Conservation (phyloP, 352 stramenopile species). For the Lagenidium giganteum region DNA sequence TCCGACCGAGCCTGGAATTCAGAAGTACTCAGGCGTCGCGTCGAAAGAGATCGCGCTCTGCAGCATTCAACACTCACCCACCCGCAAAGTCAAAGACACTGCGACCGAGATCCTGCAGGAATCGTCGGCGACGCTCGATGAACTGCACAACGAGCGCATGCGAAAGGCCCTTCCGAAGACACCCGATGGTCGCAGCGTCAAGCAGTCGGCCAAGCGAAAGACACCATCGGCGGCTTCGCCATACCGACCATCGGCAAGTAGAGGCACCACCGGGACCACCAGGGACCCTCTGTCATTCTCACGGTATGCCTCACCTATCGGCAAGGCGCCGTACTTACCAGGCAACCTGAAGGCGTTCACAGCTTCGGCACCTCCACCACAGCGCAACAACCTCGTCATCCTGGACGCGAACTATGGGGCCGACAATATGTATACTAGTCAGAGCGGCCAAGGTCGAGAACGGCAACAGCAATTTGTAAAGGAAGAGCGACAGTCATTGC, state of each 20-base stretch:
- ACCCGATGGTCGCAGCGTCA: constrained; percentile 3
- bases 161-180: constrained; percentile 5
- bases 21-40: constrained; percentile 53
- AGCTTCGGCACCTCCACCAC: constrained; percentile 1
- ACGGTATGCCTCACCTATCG: constrained; percentile 41
- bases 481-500: constrained; percentile 41
- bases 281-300: constrained; percentile 31
- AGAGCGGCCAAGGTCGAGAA: constrained; percentile 9
- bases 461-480: constrained; percentile 34
- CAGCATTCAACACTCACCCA: constrained; percentile 33
- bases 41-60: constrained; percentile 55
- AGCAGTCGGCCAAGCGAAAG: constrained; percentile 23
- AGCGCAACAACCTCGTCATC: constrained; percentile 27
- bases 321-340: constrained; percentile 29
- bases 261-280: constrained; percentile 1
- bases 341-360: constrained; percentile 25
- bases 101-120: constrained; percentile 39
- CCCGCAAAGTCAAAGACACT: constrained; percentile 31
- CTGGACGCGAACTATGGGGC: constrained; percentile 21
- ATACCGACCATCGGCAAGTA: constrained; percentile 3
- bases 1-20: constrained; percentile 56
- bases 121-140: constrained; percentile 23
- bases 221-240: constrained; percentile 5
- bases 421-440: constrained; percentile 4
- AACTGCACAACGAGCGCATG: constrained; percentile 20